Base-by-base conservation (phyloP, 2,329 filamentous ascomycete genomes). In the Colletotrichum plurivorum region DNA sequence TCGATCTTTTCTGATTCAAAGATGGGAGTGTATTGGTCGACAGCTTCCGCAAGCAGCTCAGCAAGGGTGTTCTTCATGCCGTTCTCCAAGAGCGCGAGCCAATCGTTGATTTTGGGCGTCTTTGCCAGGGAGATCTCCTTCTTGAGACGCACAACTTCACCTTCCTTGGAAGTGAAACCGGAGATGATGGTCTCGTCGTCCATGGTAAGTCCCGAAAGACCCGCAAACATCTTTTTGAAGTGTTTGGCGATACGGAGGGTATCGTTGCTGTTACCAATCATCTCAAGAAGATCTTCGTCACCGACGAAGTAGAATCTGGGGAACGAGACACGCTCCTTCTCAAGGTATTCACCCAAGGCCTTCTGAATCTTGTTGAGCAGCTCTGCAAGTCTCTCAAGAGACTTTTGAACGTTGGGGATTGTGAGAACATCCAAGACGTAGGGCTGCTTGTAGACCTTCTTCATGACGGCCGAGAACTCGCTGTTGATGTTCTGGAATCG, bases 181-280 rank as follows among this genome's bases (percentile, higher is more conserved):
- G 92, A 92, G 72, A 99, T 98, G 71, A 94, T 90, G 27, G 91
- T 90, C 75, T 98, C 93, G 63, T 98, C 94, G 73, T 97, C 94
- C 85, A 98, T 95, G 49, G 95, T 85, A 43, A 99, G 88, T 4
- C 96, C 96, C 5, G 92, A 95, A 55, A 99, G 87, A 71, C 96
- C 96, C 72, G 97, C 96, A 85, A 99, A 99, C 96, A 99, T 99
- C 86, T 99, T 99, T 80, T 97, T 95, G 85, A 99, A 94, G 84
- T 99, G 97, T 80, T 99, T 99, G 48, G 96, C 94, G 73, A 99
- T 97, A 63, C 96, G 94, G 70, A 96, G 84, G 10, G 95, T 97
- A 77, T 99, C 96, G 76, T 98, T 98, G 83, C 95, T 98, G 80
- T 99, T 99, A 78, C 96, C 96, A 73, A 99, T 99, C 83, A 99